Conservation (phyloP, 164 flowering plant genomes). For the Aristolochia californica region DNA sequence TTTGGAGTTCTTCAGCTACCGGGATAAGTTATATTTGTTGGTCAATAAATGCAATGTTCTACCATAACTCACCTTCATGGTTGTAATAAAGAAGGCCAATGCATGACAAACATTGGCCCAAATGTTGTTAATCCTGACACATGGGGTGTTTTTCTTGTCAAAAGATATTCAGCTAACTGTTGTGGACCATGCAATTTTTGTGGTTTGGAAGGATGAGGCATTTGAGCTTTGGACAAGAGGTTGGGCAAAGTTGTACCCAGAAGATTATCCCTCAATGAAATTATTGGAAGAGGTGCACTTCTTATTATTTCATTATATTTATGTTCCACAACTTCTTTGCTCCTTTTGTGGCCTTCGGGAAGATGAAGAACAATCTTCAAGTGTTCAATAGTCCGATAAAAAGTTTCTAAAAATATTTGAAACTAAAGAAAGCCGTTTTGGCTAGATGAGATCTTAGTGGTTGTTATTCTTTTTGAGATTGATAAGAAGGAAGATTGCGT, state of each 20-base stretch:
- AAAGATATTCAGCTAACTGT: constrained; percentile 87
- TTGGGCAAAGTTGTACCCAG: constrained; percentile 67
- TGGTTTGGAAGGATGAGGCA: constrained; percentile 95
- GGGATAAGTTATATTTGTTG: constrained; percentile 46
- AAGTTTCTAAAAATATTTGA: too few relatives aligned
- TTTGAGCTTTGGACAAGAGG: constrained; percentile 80
- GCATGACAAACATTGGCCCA: constrained; percentile 38
- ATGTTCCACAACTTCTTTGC: background rate
- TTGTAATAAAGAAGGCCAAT: constrained; percentile 60
- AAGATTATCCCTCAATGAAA: constrained; percentile 58
- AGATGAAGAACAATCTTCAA: too few relatives aligned
- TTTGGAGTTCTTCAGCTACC: constrained; percentile 79
- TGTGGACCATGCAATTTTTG: constrained; percentile 79
- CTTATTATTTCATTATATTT: background rate
- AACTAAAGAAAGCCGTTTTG: too few relatives aligned
- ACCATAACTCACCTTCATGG: constrained; percentile 63
- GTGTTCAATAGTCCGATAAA: too few relatives aligned
- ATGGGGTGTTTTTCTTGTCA: constrained; percentile 94
- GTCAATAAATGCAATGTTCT: constrained; percentile 58
- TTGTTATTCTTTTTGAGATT: too few relatives aligned
- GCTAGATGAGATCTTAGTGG: too few relatives aligned
- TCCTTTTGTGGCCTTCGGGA: too few relatives aligned
- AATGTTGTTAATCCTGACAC: constrained; percentile 75
- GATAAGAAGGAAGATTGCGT: too few relatives aligned
- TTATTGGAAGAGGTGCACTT: constrained; percentile 60